These are phyloP conservation scores for Beta vulgaris DNA, from an alignment of 148 eudicot species.

Conservation along the genomic window DNA sequence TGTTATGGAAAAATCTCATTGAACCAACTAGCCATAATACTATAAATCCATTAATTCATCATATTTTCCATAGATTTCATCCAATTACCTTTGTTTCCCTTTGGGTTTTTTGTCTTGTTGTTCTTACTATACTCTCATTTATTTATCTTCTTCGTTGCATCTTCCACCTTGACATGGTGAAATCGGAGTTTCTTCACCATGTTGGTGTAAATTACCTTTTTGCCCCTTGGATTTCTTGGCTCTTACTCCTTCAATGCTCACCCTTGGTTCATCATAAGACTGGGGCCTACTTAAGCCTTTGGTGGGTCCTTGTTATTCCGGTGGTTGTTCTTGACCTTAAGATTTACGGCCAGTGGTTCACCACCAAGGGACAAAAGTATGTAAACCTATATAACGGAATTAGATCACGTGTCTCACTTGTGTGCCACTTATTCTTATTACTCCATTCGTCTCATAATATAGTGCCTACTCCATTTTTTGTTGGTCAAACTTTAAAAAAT, in stretches of 20 bases:
- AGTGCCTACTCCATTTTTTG: too few relatives aligned
- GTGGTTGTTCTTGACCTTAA: conserved; percentile 42
- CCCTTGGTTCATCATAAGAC: conserved; percentile 25
- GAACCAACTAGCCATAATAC: conserved; percentile 20
- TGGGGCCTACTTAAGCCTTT: conserved; percentile 17
- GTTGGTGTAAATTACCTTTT: conserved; percentile 49
- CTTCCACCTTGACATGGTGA: conserved; percentile 36
- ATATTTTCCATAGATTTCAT: conserved; percentile 23
- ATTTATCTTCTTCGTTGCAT: conserved; percentile 34
- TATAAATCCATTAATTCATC: conserved; percentile 14
- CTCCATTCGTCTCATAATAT: too few relatives aligned
- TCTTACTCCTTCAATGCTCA: conserved; percentile 36
- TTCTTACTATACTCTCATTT: conserved; percentile 16
- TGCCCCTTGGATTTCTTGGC: conserved; percentile 47
- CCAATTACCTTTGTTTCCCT: conserved; percentile 32
- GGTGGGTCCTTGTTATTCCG: conserved; percentile 40
- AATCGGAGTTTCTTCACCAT: conserved; percentile 34
- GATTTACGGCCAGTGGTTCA: conserved; percentile 52
- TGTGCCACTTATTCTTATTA: too few relatives aligned
- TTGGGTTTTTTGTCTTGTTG: conserved; percentile 34
- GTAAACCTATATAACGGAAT: not conserved
- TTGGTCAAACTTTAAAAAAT: too few relatives aligned
- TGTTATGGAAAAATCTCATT: conserved; percentile 43
- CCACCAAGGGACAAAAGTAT: conserved; percentile 32
- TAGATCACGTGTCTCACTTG: not conserved